Evolutionary conservation across 495 filamentous ascomycete genomes (phyloP), one percentile per base, ranked within the genome.

Genomic region (Rhypophila decipiens): DNA sequence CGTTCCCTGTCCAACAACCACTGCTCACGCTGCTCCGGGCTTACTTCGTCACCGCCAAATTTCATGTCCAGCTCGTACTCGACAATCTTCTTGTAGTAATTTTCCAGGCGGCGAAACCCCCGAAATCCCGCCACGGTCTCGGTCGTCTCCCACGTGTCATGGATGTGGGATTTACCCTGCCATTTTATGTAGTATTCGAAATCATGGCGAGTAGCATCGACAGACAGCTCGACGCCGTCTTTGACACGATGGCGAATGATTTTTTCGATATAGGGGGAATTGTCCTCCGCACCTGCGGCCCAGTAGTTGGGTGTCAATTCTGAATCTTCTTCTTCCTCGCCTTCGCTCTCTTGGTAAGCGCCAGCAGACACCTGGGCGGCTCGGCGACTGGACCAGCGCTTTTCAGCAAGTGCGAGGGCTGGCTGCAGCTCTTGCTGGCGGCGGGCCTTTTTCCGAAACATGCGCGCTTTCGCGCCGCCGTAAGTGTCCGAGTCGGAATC

Each of bases 111-210:
- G 37, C 88, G 86, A 39, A 83, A 83, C 35, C 94, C 94, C 38
- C 83, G 79, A 37, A 68, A 68, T 1, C 63, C 67, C 8, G 63
- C 59, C 22, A 95, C 74, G 38, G 67, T 74, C 42, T 87, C 83
- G 19, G 83, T 80, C 0, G 80, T 80, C 64, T 96, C 88, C 94
- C 94, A 97, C 2, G 91, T 93, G 23, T 90, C 83, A 70, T 99
- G 93, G 54, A 89, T 87, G 64, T 97, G 87, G 19, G 93, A 94
- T 66, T 88, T 86, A 50, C 80, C 85, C 65, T 96, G 88, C 93
- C 93, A 99, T 73, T 99, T 99, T 56, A 99, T 90, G 60, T 84
- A 88, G 63, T 88, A 98, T 49, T 95, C 86, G 51, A 89, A 96
- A 56, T 96, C 86, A 44, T 88, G 79, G 51, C 86, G 86, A 18